Conservation (phyloP, 1,284 basidiomycete species). For the Rhodotorula sp. region DNA sequence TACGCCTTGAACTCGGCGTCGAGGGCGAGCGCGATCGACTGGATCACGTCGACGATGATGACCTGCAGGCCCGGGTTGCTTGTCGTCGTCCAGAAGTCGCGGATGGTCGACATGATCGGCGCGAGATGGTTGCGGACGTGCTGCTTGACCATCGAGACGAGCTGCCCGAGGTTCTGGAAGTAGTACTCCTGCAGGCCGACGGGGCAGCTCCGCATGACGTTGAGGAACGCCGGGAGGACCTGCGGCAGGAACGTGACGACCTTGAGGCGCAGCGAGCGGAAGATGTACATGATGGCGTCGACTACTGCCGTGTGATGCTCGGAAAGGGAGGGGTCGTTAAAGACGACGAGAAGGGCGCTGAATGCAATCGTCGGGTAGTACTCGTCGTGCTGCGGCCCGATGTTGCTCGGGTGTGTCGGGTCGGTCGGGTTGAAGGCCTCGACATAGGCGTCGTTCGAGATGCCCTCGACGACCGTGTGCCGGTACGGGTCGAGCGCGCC, state of each 20-base stretch:
- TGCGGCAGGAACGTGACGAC: slow-evolving; percentile 95
- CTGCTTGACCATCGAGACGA: slow-evolving; percentile 96
- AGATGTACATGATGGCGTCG: slow-evolving; percentile 98
- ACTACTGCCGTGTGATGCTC: slow-evolving; percentile 85
- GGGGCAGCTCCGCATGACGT: slow-evolving; percentile 76
- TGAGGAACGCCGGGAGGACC: slow-evolving; percentile 94
- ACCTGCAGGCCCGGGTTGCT: slow-evolving; percentile 79
- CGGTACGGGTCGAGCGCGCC: slow-evolving; percentile 98
- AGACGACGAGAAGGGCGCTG: slow-evolving; percentile 79
- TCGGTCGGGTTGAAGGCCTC: slow-evolving; percentile 56
- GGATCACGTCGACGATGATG: slow-evolving; percentile 89
- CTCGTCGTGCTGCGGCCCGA: slow-evolving; percentile 66
- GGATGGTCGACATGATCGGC: slow-evolving; percentile 77
- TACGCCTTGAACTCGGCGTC: slow-evolving; percentile 99
- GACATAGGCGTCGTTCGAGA: slow-evolving; percentile 41
- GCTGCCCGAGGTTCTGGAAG: slow-evolving; percentile 91
- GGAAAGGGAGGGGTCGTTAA: slow-evolving; percentile 83
- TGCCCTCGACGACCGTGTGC: slow-evolving; percentile 64
- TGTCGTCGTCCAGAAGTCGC: slow-evolving; percentile 71
- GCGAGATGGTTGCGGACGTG: slow-evolving; percentile 91
- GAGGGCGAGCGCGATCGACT: slow-evolving; percentile 90
- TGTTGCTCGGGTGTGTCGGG: slow-evolving; percentile 60
- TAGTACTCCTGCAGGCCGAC: slow-evolving; percentile 89
- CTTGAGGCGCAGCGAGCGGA: slow-evolving; percentile 96
- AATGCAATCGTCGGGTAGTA: slow-evolving; percentile 98